A percentile compares a stretch with the other conserved stretches of the same genome.
These are phyloP conservation scores for Pseudogymnoascus sp. DNA, from an alignment of 2,329 filamentous ascomycete genomes.

Conservation along the genomic window DNA sequence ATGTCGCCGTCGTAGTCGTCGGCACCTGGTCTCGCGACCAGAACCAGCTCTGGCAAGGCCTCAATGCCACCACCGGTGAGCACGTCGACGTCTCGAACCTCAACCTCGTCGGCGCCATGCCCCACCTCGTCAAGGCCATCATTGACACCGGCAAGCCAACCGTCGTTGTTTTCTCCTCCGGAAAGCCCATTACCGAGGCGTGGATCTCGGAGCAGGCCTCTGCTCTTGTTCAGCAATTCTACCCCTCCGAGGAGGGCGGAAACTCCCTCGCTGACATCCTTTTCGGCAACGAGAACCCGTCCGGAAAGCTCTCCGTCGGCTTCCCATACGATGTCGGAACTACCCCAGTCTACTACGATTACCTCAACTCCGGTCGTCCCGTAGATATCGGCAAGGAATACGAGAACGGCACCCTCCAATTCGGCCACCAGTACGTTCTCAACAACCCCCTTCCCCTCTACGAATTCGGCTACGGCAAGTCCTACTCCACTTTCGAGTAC, in stretches of 20 bases:
- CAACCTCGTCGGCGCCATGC: conserved; percentile 63
- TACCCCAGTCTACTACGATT: conserved; percentile 64
- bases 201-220: conserved; percentile 62
- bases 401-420: conserved; percentile 64
- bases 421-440: conserved; percentile 86
- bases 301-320: conserved; percentile 62
- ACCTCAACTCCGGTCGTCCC: conserved; percentile 68
- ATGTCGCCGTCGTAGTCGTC: conserved; percentile 66
- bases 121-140: conserved; percentile 57
- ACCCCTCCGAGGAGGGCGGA: conserved; percentile 73
- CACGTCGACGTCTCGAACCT: conserved; percentile 61
- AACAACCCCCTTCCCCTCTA: conserved; percentile 68
- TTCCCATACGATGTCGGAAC: conserved; percentile 62
- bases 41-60: conserved; percentile 58
- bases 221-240: conserved; percentile 67
- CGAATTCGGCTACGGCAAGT: conserved; percentile 79
- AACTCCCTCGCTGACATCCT: conserved; percentile 73
- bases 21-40: conserved; percentile 73
- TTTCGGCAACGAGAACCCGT: conserved; percentile 67
- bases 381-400: conserved; percentile 66
- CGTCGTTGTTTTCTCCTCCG: conserved; percentile 77
- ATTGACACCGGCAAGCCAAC: conserved; percentile 64
- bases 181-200: conserved; percentile 65
- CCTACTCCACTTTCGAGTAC: conserved; percentile 55
- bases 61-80: conserved; percentile 70